Evolutionary conservation across 805 yeast genomes (phyloP).

Genomic region (Myxozyma geophila): DNA sequence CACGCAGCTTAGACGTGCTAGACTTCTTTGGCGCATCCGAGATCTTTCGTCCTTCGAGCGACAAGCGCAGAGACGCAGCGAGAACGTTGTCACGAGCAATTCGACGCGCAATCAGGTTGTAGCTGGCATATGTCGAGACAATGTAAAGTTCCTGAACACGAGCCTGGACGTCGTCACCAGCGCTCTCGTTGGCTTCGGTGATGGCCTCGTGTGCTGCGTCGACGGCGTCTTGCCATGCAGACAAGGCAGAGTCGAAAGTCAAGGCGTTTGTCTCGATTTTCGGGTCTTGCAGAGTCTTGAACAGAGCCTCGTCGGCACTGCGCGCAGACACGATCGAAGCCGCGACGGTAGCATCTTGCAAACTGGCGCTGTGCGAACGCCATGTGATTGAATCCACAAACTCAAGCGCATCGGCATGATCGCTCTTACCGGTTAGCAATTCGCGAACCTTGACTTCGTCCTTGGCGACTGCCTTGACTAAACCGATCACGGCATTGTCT

Average conservation of each 20-base stretch:
- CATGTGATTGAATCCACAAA: constrained; percentile 57
- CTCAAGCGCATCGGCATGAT: constrained; percentile 37
- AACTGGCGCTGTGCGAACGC: constrained; percentile 64
- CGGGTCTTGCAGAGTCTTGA: constrained; percentile 37
- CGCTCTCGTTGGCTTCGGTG: constrained; percentile 21
- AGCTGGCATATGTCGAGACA: constrained; percentile 73
- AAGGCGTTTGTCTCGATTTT: constrained; percentile 14
- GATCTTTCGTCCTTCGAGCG: constrained; percentile 18
- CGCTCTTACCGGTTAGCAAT: constrained; percentile 23
- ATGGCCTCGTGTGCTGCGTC: constrained; percentile 63
- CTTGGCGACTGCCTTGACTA: constrained; percentile 49
- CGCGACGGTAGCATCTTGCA: constrained; percentile 75
- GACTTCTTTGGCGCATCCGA: constrained; percentile 6
- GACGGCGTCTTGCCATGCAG: constrained; percentile 72
- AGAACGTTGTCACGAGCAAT: constrained; percentile 65
- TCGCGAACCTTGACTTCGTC: constrained; percentile 19
- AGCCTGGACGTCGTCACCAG: constrained; percentile 51
- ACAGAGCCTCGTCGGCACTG: constrained; percentile 36
- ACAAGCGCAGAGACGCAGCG: constrained; percentile 14
- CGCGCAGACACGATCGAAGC: constrained; percentile 45
- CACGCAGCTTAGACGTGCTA: constrained; percentile 24
- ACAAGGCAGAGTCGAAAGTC: constrained; percentile 59
- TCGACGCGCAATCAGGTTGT: constrained; percentile 65
- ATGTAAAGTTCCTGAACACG: constrained; percentile 70
- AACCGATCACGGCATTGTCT: constrained; percentile 47